These are phyloP conservation scores for Alternaria conjuncta DNA, from an alignment of 2,329 filamentous ascomycete genomes.

Conservation along the genomic window DNA sequence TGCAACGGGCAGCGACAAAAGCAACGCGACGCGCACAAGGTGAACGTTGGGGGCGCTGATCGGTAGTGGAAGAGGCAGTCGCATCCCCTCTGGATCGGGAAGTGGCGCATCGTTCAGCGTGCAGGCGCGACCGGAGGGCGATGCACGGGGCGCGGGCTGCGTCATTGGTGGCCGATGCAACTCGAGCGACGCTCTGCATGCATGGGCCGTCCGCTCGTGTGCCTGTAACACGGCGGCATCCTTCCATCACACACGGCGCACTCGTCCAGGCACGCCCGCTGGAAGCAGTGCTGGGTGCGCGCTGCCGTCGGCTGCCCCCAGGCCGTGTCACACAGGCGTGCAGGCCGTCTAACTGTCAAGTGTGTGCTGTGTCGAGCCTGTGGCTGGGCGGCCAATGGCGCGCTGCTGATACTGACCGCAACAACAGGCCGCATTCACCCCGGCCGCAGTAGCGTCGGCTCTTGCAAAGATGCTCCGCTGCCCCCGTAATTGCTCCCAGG, in stretches of 20 bases:
- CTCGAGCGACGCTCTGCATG: not conserved
- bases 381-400: constrained; percentile 18
- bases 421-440: constrained; percentile 13
- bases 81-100: constrained; percentile 15
- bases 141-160: constrained; percentile 14
- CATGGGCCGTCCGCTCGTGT: not conserved
- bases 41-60: not conserved
- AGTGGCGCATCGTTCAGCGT: constrained; percentile 5
- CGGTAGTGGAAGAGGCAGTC: constrained; percentile 3
- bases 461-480: constrained; percentile 19
- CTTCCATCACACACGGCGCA: not conserved
- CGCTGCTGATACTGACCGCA: constrained; percentile 22
- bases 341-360: constrained; percentile 14
- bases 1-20: constrained; percentile 5
- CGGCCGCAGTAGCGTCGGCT: constrained; percentile 19
- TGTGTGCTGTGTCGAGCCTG: constrained; percentile 8
- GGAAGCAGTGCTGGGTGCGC: not conserved
- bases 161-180: constrained; percentile 17
- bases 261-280: not conserved
- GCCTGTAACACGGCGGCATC: not conserved
- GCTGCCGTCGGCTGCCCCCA: not conserved
- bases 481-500: constrained; percentile 27
- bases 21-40: not conserved
- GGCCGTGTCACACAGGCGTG: constrained; percentile 1
- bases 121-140: constrained; percentile 4